Percentiles rank a stretch among this genome's conserved stretches.
Evolutionary conservation across 805 yeast species (phyloP).

Genomic region (Candida saitoana): DNA sequence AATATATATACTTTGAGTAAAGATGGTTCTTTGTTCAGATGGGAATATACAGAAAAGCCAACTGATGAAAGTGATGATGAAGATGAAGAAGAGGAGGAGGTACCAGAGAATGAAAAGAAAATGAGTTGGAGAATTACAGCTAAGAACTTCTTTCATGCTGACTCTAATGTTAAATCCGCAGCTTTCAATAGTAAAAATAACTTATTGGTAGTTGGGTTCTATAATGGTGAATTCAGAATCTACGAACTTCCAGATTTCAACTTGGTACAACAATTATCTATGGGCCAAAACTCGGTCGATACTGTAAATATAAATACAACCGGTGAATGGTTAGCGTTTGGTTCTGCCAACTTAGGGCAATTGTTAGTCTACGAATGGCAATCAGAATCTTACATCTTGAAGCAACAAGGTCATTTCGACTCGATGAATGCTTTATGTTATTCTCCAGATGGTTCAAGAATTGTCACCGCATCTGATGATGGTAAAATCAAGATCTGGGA

Average conservation of each 20-base stretch:
- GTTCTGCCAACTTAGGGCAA: constrained; percentile 89
- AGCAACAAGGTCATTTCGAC: constrained; percentile 97
- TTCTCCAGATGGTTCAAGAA: constrained; percentile 90
- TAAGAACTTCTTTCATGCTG: constrained; percentile 70
- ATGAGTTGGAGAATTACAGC: constrained; percentile 80
- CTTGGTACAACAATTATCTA: constrained; percentile 77
- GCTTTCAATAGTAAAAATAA: constrained; percentile 74
- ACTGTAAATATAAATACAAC: constrained; percentile 72
- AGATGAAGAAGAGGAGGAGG: constrained; percentile 24
- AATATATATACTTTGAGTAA: constrained; percentile 85
- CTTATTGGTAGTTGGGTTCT: constrained; percentile 82
- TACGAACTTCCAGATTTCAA: constrained; percentile 83
- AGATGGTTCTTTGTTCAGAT: constrained; percentile 89
- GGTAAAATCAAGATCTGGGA: constrained; percentile 98
- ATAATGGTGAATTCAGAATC: constrained; percentile 84
- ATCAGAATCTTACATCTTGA: constrained; percentile 88
- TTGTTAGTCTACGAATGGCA: constrained; percentile 97
- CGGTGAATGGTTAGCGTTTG: constrained; percentile 98
- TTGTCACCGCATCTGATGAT: constrained; percentile 93
- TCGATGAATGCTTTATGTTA: constrained; percentile 78
- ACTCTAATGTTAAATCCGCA: constrained; percentile 71
- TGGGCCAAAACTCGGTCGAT: constrained; percentile 88
- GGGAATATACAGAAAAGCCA: constrained; percentile 75
- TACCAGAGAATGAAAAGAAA: constrained; percentile 24
- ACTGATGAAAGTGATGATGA: constrained; percentile 43